Evolutionary conservation across 2,329 filamentous ascomycete genomes (phyloP), one percentile per base, ranked within the genome.

Genomic region (Xylaria hypoxylon): DNA sequence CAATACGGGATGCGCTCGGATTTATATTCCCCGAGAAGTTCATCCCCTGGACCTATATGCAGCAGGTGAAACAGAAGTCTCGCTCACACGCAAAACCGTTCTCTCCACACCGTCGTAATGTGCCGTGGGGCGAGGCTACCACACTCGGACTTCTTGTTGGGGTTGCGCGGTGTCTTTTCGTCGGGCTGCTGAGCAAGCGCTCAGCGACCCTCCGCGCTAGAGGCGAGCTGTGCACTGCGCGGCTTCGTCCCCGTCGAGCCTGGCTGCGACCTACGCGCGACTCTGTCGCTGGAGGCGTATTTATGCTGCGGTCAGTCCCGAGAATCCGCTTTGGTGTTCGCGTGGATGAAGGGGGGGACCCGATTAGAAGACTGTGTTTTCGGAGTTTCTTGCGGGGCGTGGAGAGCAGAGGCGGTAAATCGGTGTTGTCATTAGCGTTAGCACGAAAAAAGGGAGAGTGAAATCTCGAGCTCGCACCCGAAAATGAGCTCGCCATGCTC

Each of bases 11-110:
- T 33, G 11, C 11, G 13, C 6, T n/a, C 15, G 17, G 7, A 17
- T 31, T 4, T 4, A 40, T 13, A 55, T 26, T 28, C 5, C 5
- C 13, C 2, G 48, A 35, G 13, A 53, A 17, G 22, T 22, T 19
- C 3, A 28, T 35, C 17, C 33, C 7, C 33, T 33, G 15, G 33
- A 28, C 47, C 80, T 64, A 86, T 52, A 66, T 72, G 58, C 75
- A 78, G 71, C 87, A 89, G 10, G 80, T 81, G 70, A 90, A 88
- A 76, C 88, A 90, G 77, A 89, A 89, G 67, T 86, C 83, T 60
- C 84, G 80, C 3, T 82, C 83, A 67, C 87, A 90, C 17, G 77
- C 78, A 73, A 85, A 89, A 13, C 85, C 87, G 69, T 83, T 81
- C 68, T 85, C 78, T 3, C 87, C 87, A 65, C 88, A 90, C 15